These are phyloP conservation scores for Hortiboletus campestris DNA, from an alignment of 768 basidiomycete genomes.

Conservation along the genomic window DNA sequence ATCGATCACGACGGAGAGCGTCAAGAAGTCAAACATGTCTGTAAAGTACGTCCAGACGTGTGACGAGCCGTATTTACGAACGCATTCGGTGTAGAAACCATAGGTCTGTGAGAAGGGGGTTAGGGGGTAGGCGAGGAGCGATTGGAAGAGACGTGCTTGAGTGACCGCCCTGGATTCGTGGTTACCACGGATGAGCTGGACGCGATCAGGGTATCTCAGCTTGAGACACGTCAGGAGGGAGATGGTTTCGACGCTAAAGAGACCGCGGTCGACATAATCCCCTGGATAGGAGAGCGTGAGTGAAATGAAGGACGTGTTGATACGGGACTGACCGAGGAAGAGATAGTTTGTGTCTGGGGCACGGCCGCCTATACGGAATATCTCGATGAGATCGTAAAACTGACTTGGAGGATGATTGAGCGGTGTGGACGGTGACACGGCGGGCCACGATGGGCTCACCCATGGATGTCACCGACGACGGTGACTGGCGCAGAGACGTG, in stretches of 20 bases:
- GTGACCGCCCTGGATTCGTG: conserved; percentile 98
- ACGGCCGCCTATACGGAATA: conserved; percentile 97
- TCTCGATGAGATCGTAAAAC: conserved; percentile 99
- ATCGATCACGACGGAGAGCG: conserved; percentile 96
- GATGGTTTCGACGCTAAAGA: conserved; percentile 98
- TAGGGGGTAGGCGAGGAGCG: conserved; percentile 7
- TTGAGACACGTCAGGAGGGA: conserved; percentile 96
- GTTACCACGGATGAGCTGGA: conserved; percentile 96
- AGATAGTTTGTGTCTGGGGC: conserved; percentile 97
- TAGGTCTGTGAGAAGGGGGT: conserved; percentile 66
- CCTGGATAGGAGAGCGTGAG: conserved; percentile 46
- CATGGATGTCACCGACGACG: conserved; percentile 98
- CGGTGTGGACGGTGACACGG: conserved; percentile 22
- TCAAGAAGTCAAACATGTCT: conserved; percentile 99
- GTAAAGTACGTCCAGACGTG: conserved; percentile 99
- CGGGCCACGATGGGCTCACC: conserved; percentile 55
- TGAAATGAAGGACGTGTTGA: background rate
- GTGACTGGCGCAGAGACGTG: conserved; percentile 97
- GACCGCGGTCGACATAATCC: conserved; percentile 96
- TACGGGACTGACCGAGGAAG: conserved; percentile 77
- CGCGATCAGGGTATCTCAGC: conserved; percentile 92
- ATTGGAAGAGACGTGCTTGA: conserved; percentile 60
- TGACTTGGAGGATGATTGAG: conserved; percentile 63
- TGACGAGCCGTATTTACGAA: conserved; percentile 93
- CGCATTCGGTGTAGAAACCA: conserved; percentile 98